Conservation (phyloP, 2,329 filamentous ascomycete species). For the Phyllosticta citrichinensis region DNA sequence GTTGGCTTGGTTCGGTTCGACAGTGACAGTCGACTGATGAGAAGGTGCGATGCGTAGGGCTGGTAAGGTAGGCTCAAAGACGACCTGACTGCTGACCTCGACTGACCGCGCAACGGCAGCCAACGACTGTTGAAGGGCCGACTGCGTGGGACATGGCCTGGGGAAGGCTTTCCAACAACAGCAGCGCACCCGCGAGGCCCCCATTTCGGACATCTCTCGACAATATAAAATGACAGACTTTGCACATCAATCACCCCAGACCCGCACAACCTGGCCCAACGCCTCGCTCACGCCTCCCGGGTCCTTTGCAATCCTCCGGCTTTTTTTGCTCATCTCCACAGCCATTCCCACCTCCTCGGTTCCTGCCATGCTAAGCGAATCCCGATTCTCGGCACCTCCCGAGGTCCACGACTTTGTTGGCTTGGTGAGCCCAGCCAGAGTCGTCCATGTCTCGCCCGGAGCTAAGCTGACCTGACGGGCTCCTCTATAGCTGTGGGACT, state of each 20-base stretch:
- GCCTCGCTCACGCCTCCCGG: neutral
- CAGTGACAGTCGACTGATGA: no score
- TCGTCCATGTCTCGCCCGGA: neutral
- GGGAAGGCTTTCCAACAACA: neutral
- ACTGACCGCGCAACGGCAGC: no score
- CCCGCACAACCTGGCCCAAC: no score
- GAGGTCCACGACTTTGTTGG: slow-evolving; percentile 33
- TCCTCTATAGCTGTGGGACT: slow-evolving; percentile 50
- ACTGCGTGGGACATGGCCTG: neutral
- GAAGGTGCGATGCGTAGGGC: no score
- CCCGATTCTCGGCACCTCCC: slow-evolving; percentile 32
- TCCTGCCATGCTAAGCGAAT: slow-evolving; percentile 12
- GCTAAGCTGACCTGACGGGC: slow-evolving; percentile 2
- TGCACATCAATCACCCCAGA: no score
- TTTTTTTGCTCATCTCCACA: neutral
- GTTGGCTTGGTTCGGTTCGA: no score
- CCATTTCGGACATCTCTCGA: neutral
- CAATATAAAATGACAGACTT: neutral
- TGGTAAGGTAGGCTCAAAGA: no score
- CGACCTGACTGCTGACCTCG: no score
- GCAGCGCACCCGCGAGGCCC: neutral
- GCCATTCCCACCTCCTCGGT: neutral
- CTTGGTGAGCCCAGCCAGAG: slow-evolving; percentile 21
- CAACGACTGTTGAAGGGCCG: neutral
- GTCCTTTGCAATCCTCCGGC: neutral